Conservation (phyloP, 495 filamentous ascomycete species). For the Bombardia bombarda region DNA sequence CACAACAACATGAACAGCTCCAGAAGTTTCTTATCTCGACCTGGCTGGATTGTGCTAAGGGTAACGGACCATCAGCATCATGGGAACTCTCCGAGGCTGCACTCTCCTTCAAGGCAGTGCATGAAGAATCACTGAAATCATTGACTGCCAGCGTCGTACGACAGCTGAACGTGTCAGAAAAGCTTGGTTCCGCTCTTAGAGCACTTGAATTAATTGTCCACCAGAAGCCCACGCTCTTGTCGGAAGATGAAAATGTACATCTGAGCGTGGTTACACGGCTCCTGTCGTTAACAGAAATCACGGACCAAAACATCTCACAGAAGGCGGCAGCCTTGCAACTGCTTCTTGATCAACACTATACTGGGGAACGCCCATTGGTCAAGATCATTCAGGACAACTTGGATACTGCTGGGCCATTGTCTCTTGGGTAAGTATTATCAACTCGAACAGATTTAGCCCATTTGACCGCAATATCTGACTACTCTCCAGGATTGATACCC, state of each 20-base stretch:
- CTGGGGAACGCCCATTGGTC: conserved; percentile 21
- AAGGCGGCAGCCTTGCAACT: conserved; percentile 23
- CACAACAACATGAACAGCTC: conserved; percentile 20
- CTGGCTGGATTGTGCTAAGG: conserved; percentile 24
- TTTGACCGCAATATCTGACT: neutral
- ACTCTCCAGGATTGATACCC: conserved; percentile 29
- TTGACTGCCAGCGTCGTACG: conserved; percentile 24
- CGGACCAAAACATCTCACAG: conserved; percentile 19
- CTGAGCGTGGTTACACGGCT: conserved; percentile 35
- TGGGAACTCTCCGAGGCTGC: conserved; percentile 35
- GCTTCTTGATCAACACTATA: conserved; percentile 25
- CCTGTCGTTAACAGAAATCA: conserved; percentile 35
- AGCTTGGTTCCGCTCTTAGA: conserved; percentile 16
- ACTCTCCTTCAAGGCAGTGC: conserved; percentile 24
- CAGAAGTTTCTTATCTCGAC: conserved; percentile 31
- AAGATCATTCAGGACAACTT: conserved; percentile 35
- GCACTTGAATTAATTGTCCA: conserved; percentile 33
- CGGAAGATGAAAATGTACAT: conserved; percentile 24
- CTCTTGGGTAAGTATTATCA: conserved; percentile 30
- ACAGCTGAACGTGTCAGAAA: conserved; percentile 6
- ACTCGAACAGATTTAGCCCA: neutral
- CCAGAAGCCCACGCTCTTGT: conserved; percentile 25
- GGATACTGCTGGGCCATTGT: conserved; percentile 26
- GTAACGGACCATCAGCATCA: conserved; percentile 1
- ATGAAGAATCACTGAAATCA: conserved; percentile 11